phyloP scores from a whole-genome alignment of 1,139 yeast species.

The Blastobotrys aristatus region DNA sequence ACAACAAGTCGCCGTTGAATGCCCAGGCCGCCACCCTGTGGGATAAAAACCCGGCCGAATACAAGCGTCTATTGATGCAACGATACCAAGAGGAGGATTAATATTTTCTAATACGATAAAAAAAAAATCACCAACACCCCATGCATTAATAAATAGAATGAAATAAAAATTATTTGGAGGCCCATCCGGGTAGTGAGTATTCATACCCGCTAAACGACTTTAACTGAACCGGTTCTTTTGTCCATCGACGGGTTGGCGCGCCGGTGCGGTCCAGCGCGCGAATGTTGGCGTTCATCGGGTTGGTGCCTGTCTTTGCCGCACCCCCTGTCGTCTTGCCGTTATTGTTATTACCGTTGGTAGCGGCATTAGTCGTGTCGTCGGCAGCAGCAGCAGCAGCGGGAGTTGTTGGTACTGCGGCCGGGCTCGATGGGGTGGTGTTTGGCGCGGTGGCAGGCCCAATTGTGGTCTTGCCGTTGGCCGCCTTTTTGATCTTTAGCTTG shows the following conservation, averaged over 20 bases:
- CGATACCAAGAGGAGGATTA: conserved; percentile 39
- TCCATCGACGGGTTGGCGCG: conserved; percentile 49
- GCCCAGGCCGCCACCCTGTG: conserved; percentile 48
- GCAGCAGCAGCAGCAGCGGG: background rate
- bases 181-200: conserved; percentile 44
- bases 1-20: conserved; percentile 48
- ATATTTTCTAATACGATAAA: background rate
- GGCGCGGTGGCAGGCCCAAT: conserved; percentile 8
- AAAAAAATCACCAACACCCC: background rate
- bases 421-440: conserved; percentile 15
- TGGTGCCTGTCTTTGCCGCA: conserved; percentile 18
- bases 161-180: conserved; percentile 1
- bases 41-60: conserved; percentile 43
- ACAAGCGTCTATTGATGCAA: conserved; percentile 41
- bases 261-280: conserved; percentile 46
- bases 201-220: conserved; percentile 59
- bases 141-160: background rate
- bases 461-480: background rate
- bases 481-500: background rate
- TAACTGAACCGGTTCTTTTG: conserved; percentile 42
- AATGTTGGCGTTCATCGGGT: conserved; percentile 26
- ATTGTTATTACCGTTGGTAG: background rate
- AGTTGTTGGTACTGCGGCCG: background rate
- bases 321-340: conserved; percentile 1
- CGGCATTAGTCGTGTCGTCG: background rate